Percentiles rank a stretch among this genome's conserved stretches.
Evolutionary conservation across 257 asterid species (phyloP).

Genomic region (Rubia yunnanensis): DNA sequence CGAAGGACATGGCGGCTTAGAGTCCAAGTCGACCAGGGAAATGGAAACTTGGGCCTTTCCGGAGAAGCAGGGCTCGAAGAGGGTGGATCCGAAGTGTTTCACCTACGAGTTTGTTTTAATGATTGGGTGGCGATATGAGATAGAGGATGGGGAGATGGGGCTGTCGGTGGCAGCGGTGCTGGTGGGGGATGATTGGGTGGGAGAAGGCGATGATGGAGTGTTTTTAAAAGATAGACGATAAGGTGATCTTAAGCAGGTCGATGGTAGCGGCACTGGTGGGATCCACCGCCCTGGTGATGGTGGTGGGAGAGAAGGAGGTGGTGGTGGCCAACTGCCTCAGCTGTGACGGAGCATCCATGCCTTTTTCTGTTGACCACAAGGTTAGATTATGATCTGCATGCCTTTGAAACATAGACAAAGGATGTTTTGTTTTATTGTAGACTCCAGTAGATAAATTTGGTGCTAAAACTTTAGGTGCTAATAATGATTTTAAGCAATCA

Average conservation of each 20-base stretch:
- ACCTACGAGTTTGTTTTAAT: constrained; percentile 38
- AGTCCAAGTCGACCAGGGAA: background rate
- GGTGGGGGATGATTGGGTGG: constrained; percentile 28
- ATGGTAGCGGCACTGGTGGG: constrained; percentile 50
- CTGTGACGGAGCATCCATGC: constrained; percentile 47
- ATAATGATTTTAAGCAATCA: too few species aligned
- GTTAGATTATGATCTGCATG: constrained; percentile 12
- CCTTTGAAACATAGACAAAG: too few species aligned
- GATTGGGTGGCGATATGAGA: constrained; percentile 57
- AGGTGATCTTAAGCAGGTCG: constrained; percentile 33
- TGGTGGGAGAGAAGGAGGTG: constrained; percentile 53
- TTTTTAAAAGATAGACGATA: constrained; percentile 55
- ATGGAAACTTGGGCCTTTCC: background rate
- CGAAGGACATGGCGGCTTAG: background rate
- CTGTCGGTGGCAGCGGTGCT: constrained; percentile 11
- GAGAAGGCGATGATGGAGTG: constrained; percentile 39
- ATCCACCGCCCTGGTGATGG: constrained; percentile 69
- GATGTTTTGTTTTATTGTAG: too few species aligned
- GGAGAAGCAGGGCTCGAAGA: background rate
- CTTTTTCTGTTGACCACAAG: constrained; percentile 66
- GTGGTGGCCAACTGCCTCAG: constrained; percentile 65
- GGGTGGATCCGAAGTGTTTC: constrained; percentile 3
- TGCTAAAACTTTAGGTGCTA: too few species aligned
- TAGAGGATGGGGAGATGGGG: constrained; percentile 62
- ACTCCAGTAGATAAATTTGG: too few species aligned